These are phyloP conservation scores for Heliamphora pulchella DNA, from an alignment of 179 eudicot species.

Conservation along the genomic window DNA sequence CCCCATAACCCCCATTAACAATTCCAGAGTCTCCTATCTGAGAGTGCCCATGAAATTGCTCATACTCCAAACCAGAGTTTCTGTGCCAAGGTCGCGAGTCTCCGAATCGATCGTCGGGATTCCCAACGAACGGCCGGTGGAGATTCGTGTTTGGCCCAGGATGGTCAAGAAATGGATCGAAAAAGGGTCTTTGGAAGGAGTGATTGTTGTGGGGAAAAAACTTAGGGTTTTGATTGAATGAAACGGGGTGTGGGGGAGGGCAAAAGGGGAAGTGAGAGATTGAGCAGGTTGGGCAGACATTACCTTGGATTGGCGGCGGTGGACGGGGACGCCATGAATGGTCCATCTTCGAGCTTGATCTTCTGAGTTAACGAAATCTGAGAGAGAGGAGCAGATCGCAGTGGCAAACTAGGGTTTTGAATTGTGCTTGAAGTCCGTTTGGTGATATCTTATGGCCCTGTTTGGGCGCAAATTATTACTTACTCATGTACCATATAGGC, in stretches of 20 bases:
- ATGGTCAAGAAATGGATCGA: slow-evolving; percentile 11
- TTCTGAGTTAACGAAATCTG: not conserved
- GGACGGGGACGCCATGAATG: slow-evolving; percentile 59
- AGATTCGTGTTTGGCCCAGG: not conserved
- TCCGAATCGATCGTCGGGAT: slow-evolving; percentile 22
- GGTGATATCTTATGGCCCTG: no score
- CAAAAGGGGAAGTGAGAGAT: slow-evolving; percentile 73
- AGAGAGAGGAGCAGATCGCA: not conserved
- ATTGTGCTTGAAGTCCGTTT: no score
- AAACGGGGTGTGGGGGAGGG: slow-evolving; percentile 29
- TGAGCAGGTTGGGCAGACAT: slow-evolving; percentile 60
- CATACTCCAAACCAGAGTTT: slow-evolving; percentile 29
- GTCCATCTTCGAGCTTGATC: slow-evolving; percentile 39
- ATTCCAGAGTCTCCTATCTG: slow-evolving; percentile 24
- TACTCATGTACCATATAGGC: no score
- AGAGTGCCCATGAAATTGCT: not conserved
- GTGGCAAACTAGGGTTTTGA: slow-evolving; percentile 4
- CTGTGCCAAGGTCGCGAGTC: slow-evolving; percentile 33
- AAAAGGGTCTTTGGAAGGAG: slow-evolving; percentile 19
- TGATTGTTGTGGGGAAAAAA: slow-evolving; percentile 19
- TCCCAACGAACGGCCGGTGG: slow-evolving; percentile 16
- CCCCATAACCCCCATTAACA: slow-evolving; percentile 14
- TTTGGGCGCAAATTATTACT: no score
- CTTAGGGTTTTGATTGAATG: slow-evolving; percentile 28
- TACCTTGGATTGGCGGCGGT: slow-evolving; percentile 35